Evolutionary conservation across 164 flowering plant genomes (phyloP).

Genomic region (Brasenia schreberi): DNA sequence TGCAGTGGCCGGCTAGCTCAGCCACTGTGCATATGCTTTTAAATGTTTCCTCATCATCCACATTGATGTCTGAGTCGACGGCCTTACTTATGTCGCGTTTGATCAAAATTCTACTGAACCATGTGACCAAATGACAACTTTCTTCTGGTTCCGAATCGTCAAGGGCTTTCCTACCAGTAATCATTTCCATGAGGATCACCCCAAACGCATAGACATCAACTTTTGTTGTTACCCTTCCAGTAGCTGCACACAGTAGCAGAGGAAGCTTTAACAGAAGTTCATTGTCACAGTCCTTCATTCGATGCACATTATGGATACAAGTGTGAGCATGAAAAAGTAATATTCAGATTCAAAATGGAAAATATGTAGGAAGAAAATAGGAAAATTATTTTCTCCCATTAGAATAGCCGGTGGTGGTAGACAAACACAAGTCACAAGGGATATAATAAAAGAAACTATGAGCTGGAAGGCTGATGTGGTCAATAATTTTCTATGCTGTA

Average conservation of each 20-base stretch:
- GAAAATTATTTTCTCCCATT: too few species aligned
- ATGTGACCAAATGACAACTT: conserved; percentile 25
- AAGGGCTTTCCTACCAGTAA: conserved; percentile 19
- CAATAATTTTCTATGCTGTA: too few species aligned
- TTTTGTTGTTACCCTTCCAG: conserved; percentile 24
- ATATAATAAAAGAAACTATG: too few species aligned
- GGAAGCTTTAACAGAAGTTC: not conserved
- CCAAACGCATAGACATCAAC: conserved; percentile 28
- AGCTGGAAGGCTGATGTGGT: too few species aligned
- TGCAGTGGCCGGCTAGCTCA: conserved; percentile 48
- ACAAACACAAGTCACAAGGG: too few species aligned
- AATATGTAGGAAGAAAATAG: too few species aligned
- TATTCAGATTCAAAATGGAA: too few species aligned
- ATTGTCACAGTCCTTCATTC: too few species aligned
- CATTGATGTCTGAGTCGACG: conserved; percentile 23
- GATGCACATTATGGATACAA: too few species aligned
- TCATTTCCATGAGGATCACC: conserved; percentile 21
- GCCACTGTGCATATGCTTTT: conserved; percentile 28
- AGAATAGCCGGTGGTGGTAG: too few species aligned
- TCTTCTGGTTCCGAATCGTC: conserved; percentile 28
- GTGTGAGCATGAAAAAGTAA: too few species aligned
- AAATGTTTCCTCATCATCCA: conserved; percentile 29
- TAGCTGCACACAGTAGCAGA: conserved; percentile 11
- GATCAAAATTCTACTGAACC: conserved; percentile 26
- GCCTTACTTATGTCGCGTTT: conserved; percentile 19